Base-by-base conservation (phyloP, 2,329 filamentous ascomycete species). In the Fusarium sp. region DNA sequence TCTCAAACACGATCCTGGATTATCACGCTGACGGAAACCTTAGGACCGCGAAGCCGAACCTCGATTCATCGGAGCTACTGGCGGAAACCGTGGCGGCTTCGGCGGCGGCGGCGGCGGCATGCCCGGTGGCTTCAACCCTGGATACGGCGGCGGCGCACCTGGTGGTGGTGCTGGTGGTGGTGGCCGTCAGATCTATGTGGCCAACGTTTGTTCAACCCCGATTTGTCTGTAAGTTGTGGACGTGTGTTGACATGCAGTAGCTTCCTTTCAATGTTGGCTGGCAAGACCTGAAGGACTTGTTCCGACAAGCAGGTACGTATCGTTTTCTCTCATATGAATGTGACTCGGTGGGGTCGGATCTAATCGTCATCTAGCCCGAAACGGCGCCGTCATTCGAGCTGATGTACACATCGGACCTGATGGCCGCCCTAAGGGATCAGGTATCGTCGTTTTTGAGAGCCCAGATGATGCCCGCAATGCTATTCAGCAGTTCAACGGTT, bases 281-380 rank as follows among this genome's bases (percentile, higher is more conserved):
- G 96, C 96, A 99, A 85, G 96, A 99, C 83, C 86, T 99, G 76
- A 99, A 99, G 85, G 96, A 99, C 83, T 88, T 99, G 75, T 99
- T 99, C 88, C 93, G 96, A 79, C 95, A 98, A 88, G 95, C 96
- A 84, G 93, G 95, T 97, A 87, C 88, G 94, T 87, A 54, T 45
- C 50, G 15, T 14, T 53, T 23, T 26, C 17, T 23, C 18, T 37
- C 6, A 20, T 41, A 45, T 64, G 53, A 44, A 45, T 45, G 54
- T 57, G 27, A 55, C 44, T 14, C 45, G 23, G 26, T 35, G 49
- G 33, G 38, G 38, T 58, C 52, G 38, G 30, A 45, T 64, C 72
- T 71, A 53, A 73, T 55, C 12, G 32, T 41, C 44, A 48, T 57
- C 14, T 66, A 85, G 83, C 83, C 42, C 88, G 89, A 65, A 87